These are phyloP conservation scores for Maudiozyma turicensis DNA, from an alignment of 805 yeast genomes.

Conservation along the genomic window DNA sequence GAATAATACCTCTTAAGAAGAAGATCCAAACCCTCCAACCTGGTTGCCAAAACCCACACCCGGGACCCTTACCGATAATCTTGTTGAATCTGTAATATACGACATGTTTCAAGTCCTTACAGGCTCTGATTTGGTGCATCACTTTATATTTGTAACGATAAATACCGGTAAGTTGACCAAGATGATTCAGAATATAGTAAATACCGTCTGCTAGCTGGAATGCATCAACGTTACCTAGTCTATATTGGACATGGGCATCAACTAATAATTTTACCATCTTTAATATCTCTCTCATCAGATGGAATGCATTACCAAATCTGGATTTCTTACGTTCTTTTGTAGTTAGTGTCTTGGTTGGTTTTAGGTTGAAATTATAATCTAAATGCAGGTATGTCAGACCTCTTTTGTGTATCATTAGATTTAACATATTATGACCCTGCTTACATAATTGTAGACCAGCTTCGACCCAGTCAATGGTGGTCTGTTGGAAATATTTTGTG, in stretches of 20 bases:
- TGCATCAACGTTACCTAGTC: constrained; percentile 86
- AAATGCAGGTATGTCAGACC: constrained; percentile 88
- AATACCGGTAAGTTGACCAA: constrained; percentile 94
- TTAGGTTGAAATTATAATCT: constrained; percentile 90
- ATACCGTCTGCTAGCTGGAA: constrained; percentile 93
- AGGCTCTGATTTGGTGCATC: constrained; percentile 95
- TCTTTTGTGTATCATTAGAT: constrained; percentile 76
- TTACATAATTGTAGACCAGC: constrained; percentile 90
- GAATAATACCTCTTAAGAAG: constrained; percentile 84
- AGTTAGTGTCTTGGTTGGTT: constrained; percentile 91
- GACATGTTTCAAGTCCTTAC: constrained; percentile 90
- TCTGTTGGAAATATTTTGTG: constrained; percentile 85
- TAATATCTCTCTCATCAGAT: constrained; percentile 79
- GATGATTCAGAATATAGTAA: constrained; percentile 79
- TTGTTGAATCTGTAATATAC: constrained; percentile 77
- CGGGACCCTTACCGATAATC: constrained; percentile 94
- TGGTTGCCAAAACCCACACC: constrained; percentile 99
- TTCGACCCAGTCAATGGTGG: constrained; percentile 95
- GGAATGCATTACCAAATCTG: constrained; percentile 94
- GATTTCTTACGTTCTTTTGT: constrained; percentile 95
- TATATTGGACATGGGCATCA: constrained; percentile 85
- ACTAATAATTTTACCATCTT: constrained; percentile 78
- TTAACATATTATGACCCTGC: constrained; percentile 92
- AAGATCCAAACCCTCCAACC: constrained; percentile 96
- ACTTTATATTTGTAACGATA: constrained; percentile 94